Conservation (phyloP, 2,329 filamentous ascomycete species). For the Fusarium sp. region DNA sequence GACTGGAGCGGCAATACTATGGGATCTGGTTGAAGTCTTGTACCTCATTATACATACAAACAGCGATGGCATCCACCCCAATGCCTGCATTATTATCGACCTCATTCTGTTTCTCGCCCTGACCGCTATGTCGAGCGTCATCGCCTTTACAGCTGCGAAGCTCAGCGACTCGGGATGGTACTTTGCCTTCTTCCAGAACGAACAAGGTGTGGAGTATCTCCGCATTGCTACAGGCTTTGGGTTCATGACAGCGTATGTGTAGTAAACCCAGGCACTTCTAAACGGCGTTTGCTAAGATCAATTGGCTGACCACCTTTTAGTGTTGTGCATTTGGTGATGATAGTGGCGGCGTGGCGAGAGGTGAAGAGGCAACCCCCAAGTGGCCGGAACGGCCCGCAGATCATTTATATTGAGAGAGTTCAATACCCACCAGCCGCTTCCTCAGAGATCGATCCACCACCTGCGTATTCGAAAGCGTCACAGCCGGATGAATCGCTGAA, state of each 20-base stretch:
- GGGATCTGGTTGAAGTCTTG: neutral
- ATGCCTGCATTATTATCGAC: neutral
- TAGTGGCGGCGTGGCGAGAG: neutral
- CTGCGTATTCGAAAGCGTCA: neutral
- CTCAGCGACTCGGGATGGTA: neutral
- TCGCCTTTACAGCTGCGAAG: neutral
- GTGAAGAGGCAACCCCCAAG: neutral
- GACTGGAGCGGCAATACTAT: neutral
- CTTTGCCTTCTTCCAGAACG: neutral
- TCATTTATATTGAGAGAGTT: neutral
- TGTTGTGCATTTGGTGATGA: neutral
- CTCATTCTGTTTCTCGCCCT: neutral
- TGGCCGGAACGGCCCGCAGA: neutral
- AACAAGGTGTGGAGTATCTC: neutral
- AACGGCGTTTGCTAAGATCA: accelerated
- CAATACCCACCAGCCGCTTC: neutral
- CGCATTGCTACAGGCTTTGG: neutral
- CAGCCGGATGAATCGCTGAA: neutral
- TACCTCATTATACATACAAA: neutral
- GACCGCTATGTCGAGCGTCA: neutral
- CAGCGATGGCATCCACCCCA: neutral
- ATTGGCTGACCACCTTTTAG: neutral
- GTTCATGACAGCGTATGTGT: neutral
- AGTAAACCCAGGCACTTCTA: neutral
- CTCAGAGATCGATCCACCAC: neutral